Percentiles rank a stretch among this genome's conserved stretches.
phyloP scores from a whole-genome alignment of 495 filamentous ascomycete genomes.

The Aspergillus egyptiacus region DNA sequence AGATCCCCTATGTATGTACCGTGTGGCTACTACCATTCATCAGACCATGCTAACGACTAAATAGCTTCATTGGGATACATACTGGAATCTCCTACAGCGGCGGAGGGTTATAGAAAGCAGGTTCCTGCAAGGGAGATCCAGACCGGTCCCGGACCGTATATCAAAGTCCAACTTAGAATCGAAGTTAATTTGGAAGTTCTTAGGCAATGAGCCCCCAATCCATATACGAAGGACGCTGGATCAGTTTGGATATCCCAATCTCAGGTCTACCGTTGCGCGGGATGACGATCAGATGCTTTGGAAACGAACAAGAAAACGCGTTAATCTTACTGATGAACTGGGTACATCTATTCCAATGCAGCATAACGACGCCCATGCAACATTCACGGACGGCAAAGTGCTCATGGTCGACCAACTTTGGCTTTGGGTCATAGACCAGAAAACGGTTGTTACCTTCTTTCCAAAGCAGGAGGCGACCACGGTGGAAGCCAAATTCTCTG shows the following conservation, averaged over 20 bases:
- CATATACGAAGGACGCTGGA: conserved; percentile 61
- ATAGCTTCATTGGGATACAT: conserved; percentile 65
- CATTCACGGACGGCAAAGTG: conserved; percentile 53
- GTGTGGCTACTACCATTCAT: conserved; percentile 15
- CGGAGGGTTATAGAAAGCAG: conserved; percentile 53
- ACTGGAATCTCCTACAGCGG: conserved; percentile 52
- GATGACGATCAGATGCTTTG: conserved; percentile 69
- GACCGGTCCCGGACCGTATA: conserved; percentile 50
- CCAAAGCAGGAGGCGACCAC: conserved; percentile 40
- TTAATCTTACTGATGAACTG: conserved; percentile 26
- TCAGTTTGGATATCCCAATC: conserved; percentile 60
- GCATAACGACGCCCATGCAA: conserved; percentile 14
- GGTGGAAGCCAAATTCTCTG: conserved; percentile 52
- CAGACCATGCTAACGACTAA: conserved; percentile 7
- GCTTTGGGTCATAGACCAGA: conserved; percentile 59
- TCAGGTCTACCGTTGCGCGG: conserved; percentile 54
- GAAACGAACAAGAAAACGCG: conserved; percentile 53
- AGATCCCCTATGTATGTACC: conserved; percentile 26
- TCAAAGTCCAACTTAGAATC: conserved; percentile 50
- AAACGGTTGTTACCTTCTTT: conserved; percentile 56
- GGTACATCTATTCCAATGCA: conserved; percentile 17
- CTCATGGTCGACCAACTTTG: conserved; percentile 68
- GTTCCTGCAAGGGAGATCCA: conserved; percentile 49
- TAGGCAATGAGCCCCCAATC: conserved; percentile 58
- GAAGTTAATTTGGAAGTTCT: conserved; percentile 58